Evolutionary conservation across 768 basidiomycete genomes (phyloP).

Genomic region (Amanita phalloides): DNA sequence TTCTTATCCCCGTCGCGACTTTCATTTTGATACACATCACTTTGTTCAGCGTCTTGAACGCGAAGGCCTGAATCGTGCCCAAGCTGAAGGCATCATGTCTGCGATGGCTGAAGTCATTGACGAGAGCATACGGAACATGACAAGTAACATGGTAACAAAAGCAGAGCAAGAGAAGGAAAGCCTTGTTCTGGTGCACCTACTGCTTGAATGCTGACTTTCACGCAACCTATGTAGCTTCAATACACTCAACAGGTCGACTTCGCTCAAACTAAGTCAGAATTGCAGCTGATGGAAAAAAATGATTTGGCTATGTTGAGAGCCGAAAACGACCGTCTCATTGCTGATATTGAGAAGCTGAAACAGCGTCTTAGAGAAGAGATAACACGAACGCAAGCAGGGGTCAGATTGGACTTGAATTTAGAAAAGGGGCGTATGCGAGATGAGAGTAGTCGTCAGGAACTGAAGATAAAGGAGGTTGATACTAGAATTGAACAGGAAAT

Average conservation of each 20-base stretch:
- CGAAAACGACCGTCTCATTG: constrained; percentile 88
- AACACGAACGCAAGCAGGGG: constrained; percentile 84
- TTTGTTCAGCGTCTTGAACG: constrained; percentile 86
- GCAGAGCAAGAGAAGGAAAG: constrained; percentile 92
- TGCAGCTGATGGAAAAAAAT: constrained; percentile 95
- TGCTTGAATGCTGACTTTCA: background rate
- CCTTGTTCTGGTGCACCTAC: background rate
- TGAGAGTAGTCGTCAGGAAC: constrained; percentile 81
- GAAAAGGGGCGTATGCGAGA: constrained; percentile 96
- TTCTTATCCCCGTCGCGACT: constrained; percentile 26
- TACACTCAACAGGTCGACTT: constrained; percentile 97
- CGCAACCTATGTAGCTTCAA: constrained; percentile 45
- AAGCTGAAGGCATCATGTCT: constrained; percentile 95
- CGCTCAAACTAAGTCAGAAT: constrained; percentile 90
- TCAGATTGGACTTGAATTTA: constrained; percentile 87
- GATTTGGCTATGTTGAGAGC: constrained; percentile 92
- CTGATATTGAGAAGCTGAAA: constrained; percentile 92
- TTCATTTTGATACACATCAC: constrained; percentile 93
- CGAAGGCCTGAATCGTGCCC: constrained; percentile 81
- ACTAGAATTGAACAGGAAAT: constrained; percentile 96
- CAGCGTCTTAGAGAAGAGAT: constrained; percentile 89
- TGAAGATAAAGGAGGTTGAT: constrained; percentile 97
- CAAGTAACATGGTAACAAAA: constrained; percentile 91
- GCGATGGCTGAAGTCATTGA: constrained; percentile 97
- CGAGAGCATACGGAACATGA: constrained; percentile 95